phyloP scores from a whole-genome alignment of 2,329 filamentous ascomycete species.

The Cladophialophora yegresii region DNA sequence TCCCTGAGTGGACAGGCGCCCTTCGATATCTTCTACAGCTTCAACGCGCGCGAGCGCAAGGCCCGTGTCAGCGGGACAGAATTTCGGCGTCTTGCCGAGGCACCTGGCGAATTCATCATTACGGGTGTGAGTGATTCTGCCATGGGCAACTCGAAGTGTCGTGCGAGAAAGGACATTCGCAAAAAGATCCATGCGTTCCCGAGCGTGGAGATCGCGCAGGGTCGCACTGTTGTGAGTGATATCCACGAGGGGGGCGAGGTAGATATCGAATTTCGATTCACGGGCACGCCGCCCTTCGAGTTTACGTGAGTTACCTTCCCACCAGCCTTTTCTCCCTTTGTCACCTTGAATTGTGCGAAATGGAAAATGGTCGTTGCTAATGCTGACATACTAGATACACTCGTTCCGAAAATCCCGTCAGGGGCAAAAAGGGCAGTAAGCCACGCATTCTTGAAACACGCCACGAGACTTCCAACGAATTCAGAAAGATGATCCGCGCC shows the following conservation, averaged over 20 bases:
- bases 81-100: conserved; percentile 91
- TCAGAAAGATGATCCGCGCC: conserved; percentile 77
- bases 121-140: conserved; percentile 84
- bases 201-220: conserved; percentile 84
- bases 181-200: conserved; percentile 91
- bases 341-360: not conserved
- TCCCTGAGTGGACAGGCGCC: conserved; percentile 86
- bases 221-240: conserved; percentile 76
- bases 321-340: not conserved
- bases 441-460: conserved; percentile 84
- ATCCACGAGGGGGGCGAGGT: conserved; percentile 97
- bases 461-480: conserved; percentile 80
- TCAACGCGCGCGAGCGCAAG: conserved; percentile 75
- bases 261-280: conserved; percentile 92
- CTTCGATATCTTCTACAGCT: conserved; percentile 90
- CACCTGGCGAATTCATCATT: conserved; percentile 83
- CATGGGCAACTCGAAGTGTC: conserved; percentile 64
- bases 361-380: conserved; percentile 4
- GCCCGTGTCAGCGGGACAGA: conserved; percentile 66
- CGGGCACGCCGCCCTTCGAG: conserved; percentile 92
- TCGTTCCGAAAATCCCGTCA: conserved; percentile 69
- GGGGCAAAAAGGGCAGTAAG: conserved; percentile 60
- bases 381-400: conserved; percentile 63
- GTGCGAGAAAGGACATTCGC: conserved; percentile 72
- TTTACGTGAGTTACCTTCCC: conserved; percentile 64